phyloP scores from a whole-genome alignment of 495 filamentous ascomycete species.

The Penicillium macrosclerotiorum region DNA sequence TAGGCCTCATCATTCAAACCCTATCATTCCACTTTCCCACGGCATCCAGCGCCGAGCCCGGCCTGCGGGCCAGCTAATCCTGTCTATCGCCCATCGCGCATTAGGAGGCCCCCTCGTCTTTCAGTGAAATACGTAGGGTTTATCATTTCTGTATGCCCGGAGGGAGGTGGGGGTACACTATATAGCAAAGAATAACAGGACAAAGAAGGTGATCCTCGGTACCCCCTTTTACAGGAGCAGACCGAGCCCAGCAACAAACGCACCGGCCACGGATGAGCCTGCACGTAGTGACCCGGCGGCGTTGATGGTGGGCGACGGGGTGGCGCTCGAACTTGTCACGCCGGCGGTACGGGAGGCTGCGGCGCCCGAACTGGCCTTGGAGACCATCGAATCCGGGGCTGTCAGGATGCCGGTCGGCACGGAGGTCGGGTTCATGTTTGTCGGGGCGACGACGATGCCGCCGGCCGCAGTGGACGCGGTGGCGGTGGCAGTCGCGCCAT shows the following conservation, averaged over 20 bases:
- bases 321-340: conserved; percentile 5
- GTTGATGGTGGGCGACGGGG: conserved; percentile 14
- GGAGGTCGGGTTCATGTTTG: conserved; percentile 6
- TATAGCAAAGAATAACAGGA: too few relatives aligned
- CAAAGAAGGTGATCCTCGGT: too few relatives aligned
- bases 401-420: conserved; percentile 20
- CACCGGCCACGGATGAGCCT: conserved; percentile 16
- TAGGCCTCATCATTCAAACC: conserved; percentile 1
- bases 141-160: too few relatives aligned
- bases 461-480: conserved; percentile 17
- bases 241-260: conserved; percentile 15
- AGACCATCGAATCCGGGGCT: conserved; percentile 6
- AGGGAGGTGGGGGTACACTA: too few relatives aligned
- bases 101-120: too few relatives aligned
- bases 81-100: too few relatives aligned
- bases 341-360: not conserved
- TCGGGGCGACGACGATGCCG: conserved; percentile 32
- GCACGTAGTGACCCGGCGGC: conserved; percentile 16
- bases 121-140: too few relatives aligned
- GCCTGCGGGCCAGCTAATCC: conserved; percentile 1
- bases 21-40: not conserved
- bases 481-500: conserved; percentile 1
- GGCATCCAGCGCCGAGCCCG: too few relatives aligned
- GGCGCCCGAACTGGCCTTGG: conserved; percentile 7
- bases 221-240: conserved; percentile 18